Percentiles rank a stretch among this genome's conserved stretches.
These are phyloP conservation scores for Platanus orientalis DNA, from an alignment of 164 flowering plant genomes.

Conservation along the genomic window DNA sequence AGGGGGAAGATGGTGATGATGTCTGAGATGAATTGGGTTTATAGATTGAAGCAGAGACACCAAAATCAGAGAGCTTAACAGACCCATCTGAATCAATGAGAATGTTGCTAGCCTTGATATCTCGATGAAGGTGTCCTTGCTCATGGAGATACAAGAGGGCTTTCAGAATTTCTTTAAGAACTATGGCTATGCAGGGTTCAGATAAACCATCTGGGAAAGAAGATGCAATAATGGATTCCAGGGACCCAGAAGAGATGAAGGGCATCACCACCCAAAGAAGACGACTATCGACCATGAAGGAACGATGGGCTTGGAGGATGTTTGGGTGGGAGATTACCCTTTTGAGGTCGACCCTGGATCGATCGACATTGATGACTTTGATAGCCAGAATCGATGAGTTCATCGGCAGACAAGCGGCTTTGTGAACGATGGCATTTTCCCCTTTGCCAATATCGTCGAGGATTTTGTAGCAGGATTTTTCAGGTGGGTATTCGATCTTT, in stretches of 20 bases:
- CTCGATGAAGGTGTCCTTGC: conserved; percentile 74
- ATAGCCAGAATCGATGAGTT: conserved; percentile 57
- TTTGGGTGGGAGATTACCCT: conserved; percentile 65
- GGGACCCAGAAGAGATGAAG: conserved; percentile 78
- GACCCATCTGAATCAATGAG: too few relatives aligned
- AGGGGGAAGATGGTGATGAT: conserved; percentile 10
- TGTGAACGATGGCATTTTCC: conserved; percentile 61
- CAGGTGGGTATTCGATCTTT: conserved; percentile 59
- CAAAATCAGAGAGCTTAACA: conserved; percentile 78
- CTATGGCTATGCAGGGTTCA: conserved; percentile 54
- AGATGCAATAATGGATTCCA: conserved; percentile 63
- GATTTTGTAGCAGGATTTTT: conserved; percentile 43
- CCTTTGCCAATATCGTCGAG: conserved; percentile 63
- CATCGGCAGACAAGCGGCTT: conserved; percentile 55
- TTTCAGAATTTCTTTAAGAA: conserved; percentile 50
- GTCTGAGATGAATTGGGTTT: too few relatives aligned
- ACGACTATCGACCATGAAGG: conserved; percentile 63
- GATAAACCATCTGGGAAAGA: conserved; percentile 57
- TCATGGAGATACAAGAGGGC: conserved; percentile 72
- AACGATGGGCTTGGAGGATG: conserved; percentile 67
- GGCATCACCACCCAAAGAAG: conserved; percentile 94
- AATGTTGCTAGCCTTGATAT: too few relatives aligned
- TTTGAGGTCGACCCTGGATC: conserved; percentile 44
- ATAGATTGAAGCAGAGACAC: conserved; percentile 68
- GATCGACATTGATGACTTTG: conserved; percentile 66